Base-by-base conservation (phyloP, 1,284 basidiomycete genomes). In the Pascua guehoae region DNA sequence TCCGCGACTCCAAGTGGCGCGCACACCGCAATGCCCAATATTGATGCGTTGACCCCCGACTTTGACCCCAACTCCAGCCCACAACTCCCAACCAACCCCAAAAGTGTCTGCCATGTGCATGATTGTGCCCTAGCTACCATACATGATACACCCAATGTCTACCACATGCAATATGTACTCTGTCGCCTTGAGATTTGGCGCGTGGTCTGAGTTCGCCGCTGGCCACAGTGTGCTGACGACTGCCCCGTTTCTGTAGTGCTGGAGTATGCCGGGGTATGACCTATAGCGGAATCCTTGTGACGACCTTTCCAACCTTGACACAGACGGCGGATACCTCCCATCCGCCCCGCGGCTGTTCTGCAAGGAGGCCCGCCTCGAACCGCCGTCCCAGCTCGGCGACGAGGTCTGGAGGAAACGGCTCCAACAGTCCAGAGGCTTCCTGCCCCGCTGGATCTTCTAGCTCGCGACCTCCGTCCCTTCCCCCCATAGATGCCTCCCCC, bases 281-380 rank as follows among this genome's bases (percentile, higher is more conserved):
- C 45, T 47, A 41, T 18, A 67, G 38, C 8, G 43, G 44, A 36
- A 66, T 61, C 3, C 58, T 24, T 11, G 43, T 56, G 16, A 72
- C 54, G 0, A 66, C 62, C 47, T 72, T 73, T 32, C 65, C 71
- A 15, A 71, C 62, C 54, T 70, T 73, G 47, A 75, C 50, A 15
- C 63, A 54, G 16, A 76, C 45, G 14, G 54, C 42, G 11, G 53
- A 41, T 4, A 75, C 54, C 1, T 46, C 43, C 73, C 73, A 76
- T 1, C 70, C 71, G 2, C 64, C 65, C 3, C 40, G 46, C 11
- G 69, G 69, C 48, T 72, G 69, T 12, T 57, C 56, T 1, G 47
- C 57, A 10, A 71, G 45, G 11, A 73, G 32, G 9, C 17, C 32
- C 14, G 51, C 17, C 4, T 50, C 53, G 32, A 66, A 66, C 36